Base-by-base conservation (phyloP, 345 rosid genomes). In the Erodium maritimum region DNA sequence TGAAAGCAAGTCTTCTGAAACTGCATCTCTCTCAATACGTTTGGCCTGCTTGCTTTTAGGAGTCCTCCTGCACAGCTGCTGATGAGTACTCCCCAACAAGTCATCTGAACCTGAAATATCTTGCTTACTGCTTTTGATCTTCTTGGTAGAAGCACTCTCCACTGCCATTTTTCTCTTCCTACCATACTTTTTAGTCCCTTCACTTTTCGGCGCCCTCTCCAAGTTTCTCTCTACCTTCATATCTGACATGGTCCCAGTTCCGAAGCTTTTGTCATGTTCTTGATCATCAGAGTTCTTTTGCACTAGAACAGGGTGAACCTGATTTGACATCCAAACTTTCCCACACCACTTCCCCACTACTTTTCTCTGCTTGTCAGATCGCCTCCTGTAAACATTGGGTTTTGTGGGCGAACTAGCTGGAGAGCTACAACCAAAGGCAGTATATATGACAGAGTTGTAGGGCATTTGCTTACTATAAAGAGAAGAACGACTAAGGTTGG, bases 311-410 rank as follows among this genome's bases (percentile, higher is more conserved):
- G 93, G 80, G 73, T 91, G 98, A 68, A 91, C 91, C 81, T 85
- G 96, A 80, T 81, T 86, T 61, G 98, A 91, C 96, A 84, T 91
- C 96, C 98, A 91, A 69, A 88, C 90, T 70, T 76, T 88, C 56
- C 98, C 98, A 67, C 98, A 91, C 98, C 98, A 91, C 80, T 80
- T 91, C 37, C 96, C 98, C 1, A 71, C 98, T 70, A 88, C 97
- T 56, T 88, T 91, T 74, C 67, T 91, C 74, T 68, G 97, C 73
- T 71, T 82, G 58, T 65, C 63, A 50, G 74, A 56, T 69, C 82
- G 74, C 80, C 76, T 79, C 57, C 85, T 83, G 51, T 68, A 66
- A 33, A 67, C 65, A 60, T 79, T 66, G 19, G 62, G 55, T 66
- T 82, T 65, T 21, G 52, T 50, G 50, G 77, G 83, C 1, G 87